These are phyloP conservation scores for Didymella glomerata DNA, from an alignment of 2,329 filamentous ascomycete species.

Conservation along the genomic window DNA sequence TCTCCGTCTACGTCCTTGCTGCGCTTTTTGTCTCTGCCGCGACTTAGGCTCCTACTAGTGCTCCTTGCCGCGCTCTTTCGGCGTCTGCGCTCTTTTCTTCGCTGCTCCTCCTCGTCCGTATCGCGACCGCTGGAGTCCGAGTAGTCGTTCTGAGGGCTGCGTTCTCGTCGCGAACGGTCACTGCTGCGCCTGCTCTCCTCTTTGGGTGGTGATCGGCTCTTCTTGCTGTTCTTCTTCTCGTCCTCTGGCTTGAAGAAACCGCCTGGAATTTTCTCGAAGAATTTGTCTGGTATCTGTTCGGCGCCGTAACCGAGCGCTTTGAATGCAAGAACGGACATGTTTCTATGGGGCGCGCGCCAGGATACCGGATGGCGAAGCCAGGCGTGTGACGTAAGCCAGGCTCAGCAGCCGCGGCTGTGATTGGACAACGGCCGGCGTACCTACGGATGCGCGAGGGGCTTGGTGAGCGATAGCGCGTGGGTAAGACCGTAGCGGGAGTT, in stretches of 20 bases:
- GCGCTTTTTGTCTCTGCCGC: conserved; percentile 39
- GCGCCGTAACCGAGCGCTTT: conserved; percentile 52
- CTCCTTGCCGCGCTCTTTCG: conserved; percentile 40
- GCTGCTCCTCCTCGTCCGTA: conserved; percentile 42
- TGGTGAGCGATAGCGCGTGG: conserved; percentile 37
- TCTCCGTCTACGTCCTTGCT: conserved; percentile 39
- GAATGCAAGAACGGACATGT: conserved; percentile 49
- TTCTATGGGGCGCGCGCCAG: conserved; percentile 31
- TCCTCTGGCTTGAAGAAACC: conserved; percentile 49
- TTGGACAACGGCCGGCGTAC: conserved; percentile 38
- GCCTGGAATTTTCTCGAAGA: conserved; percentile 50
- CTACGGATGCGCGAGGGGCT: conserved; percentile 29
- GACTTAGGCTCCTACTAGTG: conserved; percentile 39
- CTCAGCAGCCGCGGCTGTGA: conserved; percentile 36
- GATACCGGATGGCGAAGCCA: conserved; percentile 35
- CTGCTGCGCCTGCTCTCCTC: conserved; percentile 27
- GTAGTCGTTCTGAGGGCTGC: conserved; percentile 38
- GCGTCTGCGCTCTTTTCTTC: conserved; percentile 34
- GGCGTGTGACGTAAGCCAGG: conserved; percentile 44
- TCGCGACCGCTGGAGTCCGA: conserved; percentile 43
- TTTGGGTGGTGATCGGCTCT: conserved; percentile 28
- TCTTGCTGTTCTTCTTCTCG: conserved; percentile 38
- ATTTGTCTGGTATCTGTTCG: conserved; percentile 50
- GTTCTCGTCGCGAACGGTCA: conserved; percentile 38
- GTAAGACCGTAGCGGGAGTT: conserved; percentile 22